Evolutionary conservation across 73 alveolate species (phyloP).

Genomic region (Paramecium octaurelia): DNA sequence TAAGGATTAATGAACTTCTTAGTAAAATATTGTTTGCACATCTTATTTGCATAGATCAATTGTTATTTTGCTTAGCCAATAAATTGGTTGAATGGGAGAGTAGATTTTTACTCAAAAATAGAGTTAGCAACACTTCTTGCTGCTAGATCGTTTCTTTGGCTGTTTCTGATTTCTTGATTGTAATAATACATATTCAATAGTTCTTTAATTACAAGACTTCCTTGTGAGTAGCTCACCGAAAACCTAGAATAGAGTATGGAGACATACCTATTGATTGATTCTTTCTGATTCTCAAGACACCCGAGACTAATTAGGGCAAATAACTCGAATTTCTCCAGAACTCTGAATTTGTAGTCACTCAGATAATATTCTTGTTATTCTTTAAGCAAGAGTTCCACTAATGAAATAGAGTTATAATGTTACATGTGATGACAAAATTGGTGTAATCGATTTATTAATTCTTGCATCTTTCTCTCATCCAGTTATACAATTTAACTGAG

Average conservation of each 20-base stretch:
- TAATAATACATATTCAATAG: background rate
- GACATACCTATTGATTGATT: slow-evolving; percentile 33
- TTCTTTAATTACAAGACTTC: background rate
- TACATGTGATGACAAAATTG: slow-evolving; percentile 38
- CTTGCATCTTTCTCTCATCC: slow-evolving; percentile 46
- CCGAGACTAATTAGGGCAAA: slow-evolving; percentile 33
- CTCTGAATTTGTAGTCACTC: slow-evolving; percentile 30
- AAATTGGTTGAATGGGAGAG: slow-evolving; percentile 14
- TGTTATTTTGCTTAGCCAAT: background rate
- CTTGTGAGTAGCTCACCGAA: slow-evolving; percentile 19
- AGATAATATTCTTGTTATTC: slow-evolving; percentile 36
- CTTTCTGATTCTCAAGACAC: slow-evolving; percentile 21
- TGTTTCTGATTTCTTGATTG: background rate
- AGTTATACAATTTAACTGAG: slow-evolving; percentile 9
- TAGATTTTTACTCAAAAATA: background rate
- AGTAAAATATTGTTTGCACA: slow-evolving; percentile 37
- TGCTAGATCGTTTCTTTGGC: slow-evolving; percentile 26
- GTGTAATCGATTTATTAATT: slow-evolving; percentile 7
- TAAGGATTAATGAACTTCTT: slow-evolving; percentile 7
- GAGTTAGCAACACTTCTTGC: slow-evolving; percentile 31
- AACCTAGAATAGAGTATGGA: background rate
- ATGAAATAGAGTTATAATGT: background rate
- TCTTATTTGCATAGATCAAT: slow-evolving; percentile 38
- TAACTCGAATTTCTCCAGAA: slow-evolving; percentile 9
- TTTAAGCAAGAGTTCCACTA: slow-evolving; percentile 38